These are phyloP conservation scores for Saccharomyces hybrid DNA, from an alignment of 1,139 yeast genomes.

Conservation along the genomic window DNA sequence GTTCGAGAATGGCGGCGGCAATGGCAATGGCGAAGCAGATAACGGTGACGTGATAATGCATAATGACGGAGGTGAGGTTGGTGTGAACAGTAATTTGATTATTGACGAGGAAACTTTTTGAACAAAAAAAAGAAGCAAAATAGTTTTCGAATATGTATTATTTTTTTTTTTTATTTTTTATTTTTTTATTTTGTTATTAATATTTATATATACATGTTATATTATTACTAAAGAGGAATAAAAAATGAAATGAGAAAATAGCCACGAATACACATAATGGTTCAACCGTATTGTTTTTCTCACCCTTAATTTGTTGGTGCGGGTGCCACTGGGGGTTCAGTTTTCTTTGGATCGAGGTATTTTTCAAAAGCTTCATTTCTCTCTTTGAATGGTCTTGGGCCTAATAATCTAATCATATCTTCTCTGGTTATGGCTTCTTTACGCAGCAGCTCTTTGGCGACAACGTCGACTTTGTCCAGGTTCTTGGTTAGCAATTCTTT, in stretches of 20 bases:
- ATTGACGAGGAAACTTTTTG: constrained; percentile 32
- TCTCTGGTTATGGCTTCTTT: constrained; percentile 86
- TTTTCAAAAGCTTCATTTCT: constrained; percentile 90
- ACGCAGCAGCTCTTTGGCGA: constrained; percentile 74
- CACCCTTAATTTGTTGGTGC: constrained; percentile 1
- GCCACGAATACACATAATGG: no score
- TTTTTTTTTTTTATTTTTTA: not conserved
- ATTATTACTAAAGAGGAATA: not conserved
- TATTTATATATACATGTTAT: not conserved
- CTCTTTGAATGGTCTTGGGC: constrained; percentile 86
- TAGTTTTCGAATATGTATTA: not conserved
- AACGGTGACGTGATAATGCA: not conserved
- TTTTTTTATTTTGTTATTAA: not conserved
- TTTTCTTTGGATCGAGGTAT: constrained; percentile 39
- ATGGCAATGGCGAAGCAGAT: not conserved
- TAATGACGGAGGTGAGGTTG: not conserved
- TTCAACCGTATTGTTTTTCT: not conserved
- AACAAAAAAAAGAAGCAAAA: not conserved
- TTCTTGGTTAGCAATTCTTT: constrained; percentile 59
- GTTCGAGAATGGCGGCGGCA: not conserved
- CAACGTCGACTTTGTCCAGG: constrained; percentile 64
- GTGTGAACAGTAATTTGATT: constrained; percentile 19
- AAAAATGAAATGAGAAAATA: not conserved
- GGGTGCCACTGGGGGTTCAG: constrained; percentile 1
- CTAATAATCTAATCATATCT: constrained; percentile 80